A percentile compares a stretch with the other conserved stretches of the same genome.
Conservation (phyloP, 169 alveolate species). For the Perkinsus marinus region DNA sequence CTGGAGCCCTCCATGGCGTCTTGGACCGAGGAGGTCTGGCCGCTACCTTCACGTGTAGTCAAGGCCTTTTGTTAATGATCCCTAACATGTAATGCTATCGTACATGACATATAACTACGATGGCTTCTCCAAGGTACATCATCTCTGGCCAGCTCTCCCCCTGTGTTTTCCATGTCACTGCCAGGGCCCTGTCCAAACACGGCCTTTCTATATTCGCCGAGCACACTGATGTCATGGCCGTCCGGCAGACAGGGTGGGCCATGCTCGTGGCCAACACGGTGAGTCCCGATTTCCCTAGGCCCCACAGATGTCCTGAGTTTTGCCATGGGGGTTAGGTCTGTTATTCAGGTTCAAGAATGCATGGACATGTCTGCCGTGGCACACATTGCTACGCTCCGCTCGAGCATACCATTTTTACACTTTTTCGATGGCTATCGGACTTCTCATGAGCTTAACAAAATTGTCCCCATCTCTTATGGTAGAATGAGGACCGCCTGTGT, state of each 20-base stretch:
- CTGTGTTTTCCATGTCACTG: conserved; percentile 41
- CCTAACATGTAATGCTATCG: conserved; percentile 35
- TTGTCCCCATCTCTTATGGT: conserved; percentile 3
- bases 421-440: conserved; percentile 45
- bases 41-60: conserved; percentile 40
- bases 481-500: background rate
- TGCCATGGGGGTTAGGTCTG: background rate
- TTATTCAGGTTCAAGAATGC: conserved; percentile 16
- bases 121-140: conserved; percentile 16
- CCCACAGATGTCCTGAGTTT: background rate
- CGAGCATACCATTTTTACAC: conserved; percentile 38
- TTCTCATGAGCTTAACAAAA: conserved; percentile 37
- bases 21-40: conserved; percentile 31
- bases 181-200: conserved; percentile 42
- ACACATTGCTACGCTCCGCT: conserved; percentile 36
- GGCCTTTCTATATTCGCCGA: conserved; percentile 45
- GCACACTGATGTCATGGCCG: conserved; percentile 43
- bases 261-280: conserved; percentile 38
- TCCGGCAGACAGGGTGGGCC: conserved; percentile 41
- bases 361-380: conserved; percentile 36
- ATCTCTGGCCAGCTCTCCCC: conserved; percentile 45
- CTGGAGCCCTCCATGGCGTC: conserved; percentile 44
- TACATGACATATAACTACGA: too few relatives aligned
- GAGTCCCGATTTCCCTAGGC: background rate
- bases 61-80: conserved; percentile 37